Percentiles rank a stretch among this genome's conserved stretches.
These are phyloP conservation scores for Acanthamoeba royreba DNA, from an alignment of 208 protist genomes.

Conservation along the genomic window DNA sequence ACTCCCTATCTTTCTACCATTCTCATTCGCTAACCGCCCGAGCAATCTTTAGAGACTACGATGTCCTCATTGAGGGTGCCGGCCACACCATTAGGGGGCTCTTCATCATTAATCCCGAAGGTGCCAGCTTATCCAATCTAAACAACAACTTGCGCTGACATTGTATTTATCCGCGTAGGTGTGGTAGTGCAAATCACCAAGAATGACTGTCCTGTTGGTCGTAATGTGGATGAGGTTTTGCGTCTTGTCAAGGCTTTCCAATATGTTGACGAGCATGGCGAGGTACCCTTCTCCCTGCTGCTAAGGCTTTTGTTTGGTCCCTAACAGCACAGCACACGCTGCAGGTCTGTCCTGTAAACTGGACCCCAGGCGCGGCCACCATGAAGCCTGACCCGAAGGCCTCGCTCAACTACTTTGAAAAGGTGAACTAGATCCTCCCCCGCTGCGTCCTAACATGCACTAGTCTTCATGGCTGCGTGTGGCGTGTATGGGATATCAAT, in stretches of 20 bases:
- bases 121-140: conserved; percentile 83
- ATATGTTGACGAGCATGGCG: conserved; percentile 91
- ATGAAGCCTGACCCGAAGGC: conserved; percentile 92
- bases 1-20: neutral
- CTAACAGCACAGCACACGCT: neutral
- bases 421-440: neutral
- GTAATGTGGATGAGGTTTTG: conserved; percentile 62
- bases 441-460: neutral
- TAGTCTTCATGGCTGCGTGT: neutral
- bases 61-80: conserved; percentile 88
- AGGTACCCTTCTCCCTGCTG: conserved; percentile 89
- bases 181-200: conserved; percentile 38
- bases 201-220: neutral
- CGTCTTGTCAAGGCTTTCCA: conserved; percentile 94
- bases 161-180: conserved; percentile 86
- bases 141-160: conserved; percentile 93
- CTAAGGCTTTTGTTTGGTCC: too few relatives aligned
- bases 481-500: neutral
- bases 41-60: too few relatives aligned
- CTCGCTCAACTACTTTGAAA: conserved; percentile 30
- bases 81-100: conserved; percentile 88
- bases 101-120: conserved; percentile 95
- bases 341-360: conserved; percentile 93
- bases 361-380: conserved; percentile 86
- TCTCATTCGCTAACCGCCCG: neutral